Conservation (phyloP, 2,329 filamentous ascomycete species). For the Pyrenophora teres region DNA sequence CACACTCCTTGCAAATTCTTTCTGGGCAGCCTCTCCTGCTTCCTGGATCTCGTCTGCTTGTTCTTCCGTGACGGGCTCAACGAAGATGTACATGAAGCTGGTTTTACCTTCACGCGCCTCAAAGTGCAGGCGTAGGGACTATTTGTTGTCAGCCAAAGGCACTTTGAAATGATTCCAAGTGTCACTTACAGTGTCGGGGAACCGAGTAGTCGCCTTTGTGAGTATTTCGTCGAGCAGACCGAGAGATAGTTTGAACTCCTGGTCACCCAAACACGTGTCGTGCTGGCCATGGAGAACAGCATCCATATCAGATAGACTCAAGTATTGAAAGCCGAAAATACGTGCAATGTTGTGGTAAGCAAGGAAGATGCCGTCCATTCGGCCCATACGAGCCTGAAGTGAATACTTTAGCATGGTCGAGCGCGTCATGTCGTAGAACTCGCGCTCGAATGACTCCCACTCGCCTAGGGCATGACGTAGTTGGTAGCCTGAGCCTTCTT, state of each 20-base stretch:
- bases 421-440: constrained; percentile 96
- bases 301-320: constrained; percentile 87
- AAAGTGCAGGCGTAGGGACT: constrained; percentile 78
- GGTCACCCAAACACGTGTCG: constrained; percentile 71
- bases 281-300: constrained; percentile 79
- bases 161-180: not conserved
- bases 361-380: constrained; percentile 98
- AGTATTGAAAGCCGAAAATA: constrained; percentile 97
- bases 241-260: constrained; percentile 84
- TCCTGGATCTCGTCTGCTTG: constrained; percentile 77
- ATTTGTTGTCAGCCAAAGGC: constrained; percentile 13
- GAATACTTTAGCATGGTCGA: constrained; percentile 96
- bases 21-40: constrained; percentile 65
- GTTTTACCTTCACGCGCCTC: constrained; percentile 69
- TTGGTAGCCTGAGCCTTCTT: constrained; percentile 83
- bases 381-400: constrained; percentile 91
- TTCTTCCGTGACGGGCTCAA: constrained; percentile 76
- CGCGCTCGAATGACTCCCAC: constrained; percentile 91
- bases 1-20: constrained; percentile 69
- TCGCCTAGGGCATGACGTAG: constrained; percentile 75
- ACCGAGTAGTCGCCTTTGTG: constrained; percentile 73
- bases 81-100: constrained; percentile 86
- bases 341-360: constrained; percentile 93
- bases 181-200: constrained; percentile 63
- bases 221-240: constrained; percentile 78